Conservation (phyloP, 2,329 filamentous ascomycete genomes). For the Plectosphaerella sp. region DNA sequence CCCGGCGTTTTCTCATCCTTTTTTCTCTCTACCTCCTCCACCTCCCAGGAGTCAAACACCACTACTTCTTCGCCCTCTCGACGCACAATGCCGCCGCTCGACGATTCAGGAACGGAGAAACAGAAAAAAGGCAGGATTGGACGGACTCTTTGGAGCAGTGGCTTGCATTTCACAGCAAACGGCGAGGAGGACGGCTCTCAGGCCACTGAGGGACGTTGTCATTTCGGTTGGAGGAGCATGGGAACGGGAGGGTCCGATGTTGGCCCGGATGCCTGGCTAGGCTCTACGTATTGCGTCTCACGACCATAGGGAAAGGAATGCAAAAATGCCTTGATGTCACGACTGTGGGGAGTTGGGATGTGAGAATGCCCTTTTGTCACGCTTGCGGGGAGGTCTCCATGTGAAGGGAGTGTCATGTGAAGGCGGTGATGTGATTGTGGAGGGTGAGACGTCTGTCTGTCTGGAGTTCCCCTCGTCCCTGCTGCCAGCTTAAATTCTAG, state of each 20-base stretch:
- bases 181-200: no score
- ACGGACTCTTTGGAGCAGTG: not conserved
- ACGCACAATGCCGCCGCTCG: constrained; percentile 2
- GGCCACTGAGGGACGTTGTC: no score
- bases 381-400: no score
- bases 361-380: no score
- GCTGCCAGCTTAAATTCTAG: no score
- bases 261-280: constrained; percentile 19
- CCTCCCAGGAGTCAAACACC: constrained; percentile 16
- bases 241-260: constrained; percentile 4
- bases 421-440: no score
- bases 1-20: not conserved
- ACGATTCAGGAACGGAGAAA: constrained; percentile 1
- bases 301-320: constrained; percentile 43
- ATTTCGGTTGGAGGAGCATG: no score
- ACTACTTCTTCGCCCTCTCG: constrained; percentile 10
- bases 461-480: no score
- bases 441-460: no score
- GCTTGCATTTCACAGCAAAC: no score
- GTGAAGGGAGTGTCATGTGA: no score
- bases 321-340: constrained; percentile 14
- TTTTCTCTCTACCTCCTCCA: constrained; percentile 18
- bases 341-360: no score
- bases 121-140: not conserved
- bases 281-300: constrained; percentile 35